phyloP scores from a whole-genome alignment of 495 filamentous ascomycete species.

The Sordaria brevicollis region DNA sequence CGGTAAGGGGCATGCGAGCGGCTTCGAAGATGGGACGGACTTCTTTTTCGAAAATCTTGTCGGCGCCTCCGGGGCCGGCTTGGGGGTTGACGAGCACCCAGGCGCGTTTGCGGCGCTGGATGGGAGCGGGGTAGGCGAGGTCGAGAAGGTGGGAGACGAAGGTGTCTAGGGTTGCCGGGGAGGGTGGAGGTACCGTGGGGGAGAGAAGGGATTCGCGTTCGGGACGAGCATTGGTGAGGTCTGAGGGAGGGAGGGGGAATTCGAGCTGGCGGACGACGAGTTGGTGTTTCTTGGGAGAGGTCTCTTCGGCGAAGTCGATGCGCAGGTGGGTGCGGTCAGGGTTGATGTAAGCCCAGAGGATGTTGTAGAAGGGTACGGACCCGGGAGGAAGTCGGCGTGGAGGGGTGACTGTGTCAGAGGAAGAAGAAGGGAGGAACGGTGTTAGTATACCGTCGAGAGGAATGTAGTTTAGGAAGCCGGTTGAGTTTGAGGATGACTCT shows the following conservation, averaged over 20 bases:
- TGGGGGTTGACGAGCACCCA: slow-evolving; percentile 89
- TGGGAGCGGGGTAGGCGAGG: slow-evolving; percentile 57
- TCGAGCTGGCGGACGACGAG: slow-evolving; percentile 13
- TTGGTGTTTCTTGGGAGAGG: slow-evolving; percentile 3
- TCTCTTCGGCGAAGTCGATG: slow-evolving; percentile 59
- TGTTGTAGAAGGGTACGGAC: slow-evolving; percentile 64
- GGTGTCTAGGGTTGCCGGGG: slow-evolving; percentile 18
- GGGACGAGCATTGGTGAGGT: slow-evolving; percentile 7
- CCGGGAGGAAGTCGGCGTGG: neutral
- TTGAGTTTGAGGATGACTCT: neutral
- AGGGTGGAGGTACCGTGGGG: slow-evolving; percentile 41
- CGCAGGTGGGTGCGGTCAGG: slow-evolving; percentile 46
- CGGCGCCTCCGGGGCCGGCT: slow-evolving; percentile 71
- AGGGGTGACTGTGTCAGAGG: neutral
- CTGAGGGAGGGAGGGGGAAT: slow-evolving; percentile 11
- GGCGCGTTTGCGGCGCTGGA: slow-evolving; percentile 59
- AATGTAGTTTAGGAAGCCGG: neutral
- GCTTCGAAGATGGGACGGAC: slow-evolving; percentile 78
- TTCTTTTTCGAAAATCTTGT: slow-evolving; percentile 60
- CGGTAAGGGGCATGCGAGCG: slow-evolving; percentile 65
- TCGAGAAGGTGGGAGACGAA: slow-evolving; percentile 49
- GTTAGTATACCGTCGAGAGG: neutral
- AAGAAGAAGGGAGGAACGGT: neutral
- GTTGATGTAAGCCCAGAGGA: slow-evolving; percentile 67
- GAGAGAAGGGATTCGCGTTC: slow-evolving; percentile 51